phyloP scores from a whole-genome alignment of 164 flowering plant species.

The Akebia trifoliata region DNA sequence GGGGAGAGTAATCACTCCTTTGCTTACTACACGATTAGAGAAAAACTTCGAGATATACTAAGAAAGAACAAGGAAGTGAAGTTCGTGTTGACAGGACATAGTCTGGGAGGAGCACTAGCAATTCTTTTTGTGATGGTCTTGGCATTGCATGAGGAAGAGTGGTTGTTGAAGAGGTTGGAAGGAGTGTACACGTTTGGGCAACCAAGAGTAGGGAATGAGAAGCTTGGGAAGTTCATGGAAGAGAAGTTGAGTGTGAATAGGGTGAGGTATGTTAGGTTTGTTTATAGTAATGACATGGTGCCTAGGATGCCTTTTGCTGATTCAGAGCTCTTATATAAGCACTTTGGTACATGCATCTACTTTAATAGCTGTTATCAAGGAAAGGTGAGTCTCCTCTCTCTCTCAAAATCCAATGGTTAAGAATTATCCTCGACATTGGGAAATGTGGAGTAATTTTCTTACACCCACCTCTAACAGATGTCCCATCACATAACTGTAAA shows the following conservation, averaged over 20 bases:
- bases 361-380: conserved; percentile 61
- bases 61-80: conserved; percentile 35
- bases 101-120: conserved; percentile 83
- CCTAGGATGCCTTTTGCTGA: conserved; percentile 77
- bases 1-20: neutral
- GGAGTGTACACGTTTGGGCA: conserved; percentile 87
- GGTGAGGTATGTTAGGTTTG: conserved; percentile 55
- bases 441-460: too few species aligned
- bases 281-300: conserved; percentile 73
- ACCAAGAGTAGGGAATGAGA: conserved; percentile 70
- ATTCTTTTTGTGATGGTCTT: conserved; percentile 49
- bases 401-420: too few species aligned
- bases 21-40: conserved; percentile 63
- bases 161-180: conserved; percentile 50
- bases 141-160: conserved; percentile 44
- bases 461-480: too few species aligned
- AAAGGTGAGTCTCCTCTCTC: conserved; percentile 46
- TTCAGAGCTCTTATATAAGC: conserved; percentile 46
- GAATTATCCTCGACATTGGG: too few species aligned
- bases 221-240: conserved; percentile 57
- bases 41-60: conserved; percentile 35
- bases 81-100: conserved; percentile 74
- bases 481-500: too few species aligned
- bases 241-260: conserved; percentile 23
- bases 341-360: conserved; percentile 61